These are phyloP conservation scores for Tulasnella sp. DNA, from an alignment of 768 basidiomycete genomes.

Conservation along the genomic window DNA sequence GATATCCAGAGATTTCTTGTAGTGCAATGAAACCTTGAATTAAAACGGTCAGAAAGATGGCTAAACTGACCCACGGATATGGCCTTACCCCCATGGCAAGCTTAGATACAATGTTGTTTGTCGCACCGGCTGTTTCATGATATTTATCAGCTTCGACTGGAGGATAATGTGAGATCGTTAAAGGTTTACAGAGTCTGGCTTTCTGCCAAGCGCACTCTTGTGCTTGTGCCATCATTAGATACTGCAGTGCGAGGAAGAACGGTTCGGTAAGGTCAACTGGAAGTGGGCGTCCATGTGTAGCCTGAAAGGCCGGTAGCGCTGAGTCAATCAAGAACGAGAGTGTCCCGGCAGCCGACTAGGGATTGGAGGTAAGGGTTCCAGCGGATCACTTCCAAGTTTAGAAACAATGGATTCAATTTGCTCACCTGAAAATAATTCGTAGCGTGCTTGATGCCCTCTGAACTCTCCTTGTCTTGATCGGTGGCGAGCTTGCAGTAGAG, in stretches of 20 bases:
- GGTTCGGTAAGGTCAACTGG: constrained; percentile 56
- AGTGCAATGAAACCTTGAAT: constrained; percentile 50
- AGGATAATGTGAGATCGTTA: background rate
- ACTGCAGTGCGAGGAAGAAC: constrained; percentile 54
- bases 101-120: constrained; percentile 75
- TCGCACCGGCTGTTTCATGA: constrained; percentile 44
- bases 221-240: constrained; percentile 82
- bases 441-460: constrained; percentile 79
- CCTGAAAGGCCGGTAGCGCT: constrained; percentile 42
- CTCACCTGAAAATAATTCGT: constrained; percentile 58
- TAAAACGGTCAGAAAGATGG: background rate
- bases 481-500: constrained; percentile 74
- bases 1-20: constrained; percentile 37
- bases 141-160: background rate
- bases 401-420: background rate
- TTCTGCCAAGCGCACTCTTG: constrained; percentile 97
- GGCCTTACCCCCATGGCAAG: constrained; percentile 56
- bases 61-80: background rate
- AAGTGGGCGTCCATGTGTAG: constrained; percentile 33
- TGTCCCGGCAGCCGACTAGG: constrained; percentile 59
- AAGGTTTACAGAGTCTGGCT: constrained; percentile 61
- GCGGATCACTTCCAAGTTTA: background rate
- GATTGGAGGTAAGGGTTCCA: background rate
- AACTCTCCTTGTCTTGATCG: constrained; percentile 53
- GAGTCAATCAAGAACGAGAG: constrained; percentile 49